phyloP scores from a whole-genome alignment of 2,329 filamentous ascomycete genomes.

The Xylaria sp. region DNA sequence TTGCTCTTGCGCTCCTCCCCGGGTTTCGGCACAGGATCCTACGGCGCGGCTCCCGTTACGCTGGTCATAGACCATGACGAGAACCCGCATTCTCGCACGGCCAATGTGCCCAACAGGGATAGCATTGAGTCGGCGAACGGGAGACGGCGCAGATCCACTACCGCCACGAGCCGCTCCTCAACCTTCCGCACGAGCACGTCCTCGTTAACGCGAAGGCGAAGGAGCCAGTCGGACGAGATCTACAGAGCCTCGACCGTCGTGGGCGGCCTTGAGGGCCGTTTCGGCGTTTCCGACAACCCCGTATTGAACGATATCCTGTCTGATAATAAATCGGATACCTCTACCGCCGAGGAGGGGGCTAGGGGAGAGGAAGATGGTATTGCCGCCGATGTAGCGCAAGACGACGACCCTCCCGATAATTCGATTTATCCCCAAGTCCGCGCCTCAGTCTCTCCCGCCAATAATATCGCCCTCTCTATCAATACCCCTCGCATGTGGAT shows the following conservation, averaged over 20 bases:
- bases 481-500: slow-evolving; percentile 89
- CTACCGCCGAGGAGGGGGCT: slow-evolving; percentile 33
- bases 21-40: slow-evolving; percentile 64
- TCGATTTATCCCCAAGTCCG: slow-evolving; percentile 80
- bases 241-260: slow-evolving; percentile 55
- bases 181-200: slow-evolving; percentile 37
- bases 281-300: slow-evolving; percentile 56
- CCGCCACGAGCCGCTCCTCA: slow-evolving; percentile 34
- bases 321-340: slow-evolving; percentile 46
- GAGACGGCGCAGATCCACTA: slow-evolving; percentile 35
- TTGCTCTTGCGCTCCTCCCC: slow-evolving; percentile 65
- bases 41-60: slow-evolving; percentile 60
- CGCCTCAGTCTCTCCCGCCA: slow-evolving; percentile 76
- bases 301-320: slow-evolving; percentile 53
- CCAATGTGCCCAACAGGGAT: slow-evolving; percentile 29
- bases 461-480: slow-evolving; percentile 79
- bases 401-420: slow-evolving; percentile 66
- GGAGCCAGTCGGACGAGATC: slow-evolving; percentile 54
- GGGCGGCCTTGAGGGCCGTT: slow-evolving; percentile 59
- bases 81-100: slow-evolving; percentile 34
- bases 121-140: slow-evolving; percentile 35
- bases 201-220: slow-evolving; percentile 36
- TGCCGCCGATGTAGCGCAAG: slow-evolving; percentile 42
- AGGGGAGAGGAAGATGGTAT: slow-evolving; percentile 42
- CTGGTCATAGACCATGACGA: slow-evolving; percentile 45